Conservation (phyloP, 2,329 filamentous ascomycete genomes). For the Diaporthe sp. region DNA sequence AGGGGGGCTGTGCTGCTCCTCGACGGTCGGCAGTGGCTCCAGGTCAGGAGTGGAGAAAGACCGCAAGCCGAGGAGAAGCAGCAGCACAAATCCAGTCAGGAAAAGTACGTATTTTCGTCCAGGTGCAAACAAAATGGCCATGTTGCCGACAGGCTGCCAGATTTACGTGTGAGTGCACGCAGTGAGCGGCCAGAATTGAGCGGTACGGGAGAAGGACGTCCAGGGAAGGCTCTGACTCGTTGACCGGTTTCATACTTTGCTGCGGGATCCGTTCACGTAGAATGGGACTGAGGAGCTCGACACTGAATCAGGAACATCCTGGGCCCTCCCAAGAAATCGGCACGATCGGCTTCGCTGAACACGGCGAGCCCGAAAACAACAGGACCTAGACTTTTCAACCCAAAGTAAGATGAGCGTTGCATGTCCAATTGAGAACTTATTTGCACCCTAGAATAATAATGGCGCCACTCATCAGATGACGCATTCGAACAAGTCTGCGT, state of each 20-base stretch:
- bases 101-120: neutral
- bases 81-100: neutral
- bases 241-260: conserved; percentile 4
- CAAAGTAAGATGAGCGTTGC: too few species aligned
- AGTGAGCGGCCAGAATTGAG: neutral
- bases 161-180: neutral
- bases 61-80: neutral
- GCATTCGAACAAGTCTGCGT: neutral
- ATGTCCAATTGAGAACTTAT: neutral
- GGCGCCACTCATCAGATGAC: neutral
- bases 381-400: neutral
- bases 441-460: neutral
- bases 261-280: neutral
- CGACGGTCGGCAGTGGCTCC: neutral
- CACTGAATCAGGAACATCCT: neutral
- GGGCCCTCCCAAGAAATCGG: neutral
- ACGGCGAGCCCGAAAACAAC: neutral
- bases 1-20: neutral
- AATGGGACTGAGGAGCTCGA: neutral
- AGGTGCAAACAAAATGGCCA: neutral
- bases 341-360: neutral
- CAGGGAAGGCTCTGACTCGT: neutral
- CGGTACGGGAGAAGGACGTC: neutral
- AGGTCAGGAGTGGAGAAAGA: neutral
- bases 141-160: neutral